Evolutionary conservation across 2,329 filamentous ascomycete genomes (phyloP).

Genomic region (Cercospora beticola): DNA sequence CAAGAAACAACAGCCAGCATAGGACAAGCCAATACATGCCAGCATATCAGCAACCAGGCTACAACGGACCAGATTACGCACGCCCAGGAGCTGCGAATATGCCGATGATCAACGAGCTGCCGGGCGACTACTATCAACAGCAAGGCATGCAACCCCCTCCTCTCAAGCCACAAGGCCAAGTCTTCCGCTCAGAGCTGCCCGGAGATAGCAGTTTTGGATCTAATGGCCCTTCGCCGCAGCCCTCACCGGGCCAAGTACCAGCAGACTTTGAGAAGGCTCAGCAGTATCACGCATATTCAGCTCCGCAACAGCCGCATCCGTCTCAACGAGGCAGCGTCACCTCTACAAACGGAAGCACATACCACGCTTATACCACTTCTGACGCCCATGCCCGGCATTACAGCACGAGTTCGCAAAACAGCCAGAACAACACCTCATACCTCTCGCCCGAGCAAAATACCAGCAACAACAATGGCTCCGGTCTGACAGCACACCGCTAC

Average conservation of each 20-base stretch:
- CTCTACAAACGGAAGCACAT: conserved; percentile 13
- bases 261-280: conserved; percentile 15
- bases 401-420: conserved; percentile 2
- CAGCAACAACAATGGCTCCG: background rate
- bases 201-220: conserved; percentile 27
- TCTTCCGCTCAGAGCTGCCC: conserved; percentile 34
- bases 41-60: conserved; percentile 32
- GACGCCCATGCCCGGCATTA: conserved; percentile 11
- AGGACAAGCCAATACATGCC: conserved; percentile 26
- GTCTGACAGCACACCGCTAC: conserved; percentile 7
- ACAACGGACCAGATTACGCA: conserved; percentile 28
- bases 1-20: conserved; percentile 21
- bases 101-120: conserved; percentile 43
- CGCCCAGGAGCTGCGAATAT: conserved; percentile 29
- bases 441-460: background rate
- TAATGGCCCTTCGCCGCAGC: conserved; percentile 20
- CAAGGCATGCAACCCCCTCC: conserved; percentile 29
- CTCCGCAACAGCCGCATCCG: conserved; percentile 18
- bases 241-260: conserved; percentile 19
- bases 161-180: conserved; percentile 24
- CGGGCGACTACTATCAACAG: conserved; percentile 40
- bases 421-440: background rate
- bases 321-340: conserved; percentile 14
- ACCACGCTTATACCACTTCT: background rate
- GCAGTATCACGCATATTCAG: conserved; percentile 24